A percentile compares a stretch with the other conserved stretches of the same genome.
phyloP scores from a whole-genome alignment of 2,329 filamentous ascomycete species.

The Geoglossum cookeanum region DNA sequence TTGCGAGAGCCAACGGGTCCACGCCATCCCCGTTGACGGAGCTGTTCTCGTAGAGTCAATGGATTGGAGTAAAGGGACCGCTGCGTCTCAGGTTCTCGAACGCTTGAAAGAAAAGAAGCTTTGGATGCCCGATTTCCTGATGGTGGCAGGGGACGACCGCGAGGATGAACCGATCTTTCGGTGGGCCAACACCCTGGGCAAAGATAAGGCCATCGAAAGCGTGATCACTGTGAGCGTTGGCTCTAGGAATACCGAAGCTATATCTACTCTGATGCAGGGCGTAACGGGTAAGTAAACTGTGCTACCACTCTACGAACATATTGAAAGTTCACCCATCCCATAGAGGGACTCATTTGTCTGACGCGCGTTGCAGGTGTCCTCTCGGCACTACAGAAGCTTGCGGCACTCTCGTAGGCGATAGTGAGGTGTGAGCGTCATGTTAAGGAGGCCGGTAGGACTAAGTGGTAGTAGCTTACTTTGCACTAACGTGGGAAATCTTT shows the following conservation, averaged over 20 bases:
- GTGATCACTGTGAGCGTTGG: constrained; percentile 78
- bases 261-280: constrained; percentile 70
- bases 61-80: constrained; percentile 75
- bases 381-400: constrained; percentile 13
- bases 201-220: constrained; percentile 38
- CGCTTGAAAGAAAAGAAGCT: constrained; percentile 26
- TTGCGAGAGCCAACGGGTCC: constrained; percentile 64
- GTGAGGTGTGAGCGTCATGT: background rate
- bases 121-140: constrained; percentile 54
- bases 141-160: constrained; percentile 77
- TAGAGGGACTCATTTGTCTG: no score
- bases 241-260: constrained; percentile 72
- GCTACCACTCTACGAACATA: constrained; percentile 2
- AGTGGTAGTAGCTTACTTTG: background rate
- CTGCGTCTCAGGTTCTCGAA: constrained; percentile 54
- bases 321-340: background rate
- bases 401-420: constrained; percentile 4
- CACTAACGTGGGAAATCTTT: background rate
- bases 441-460: background rate
- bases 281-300: constrained; percentile 52
- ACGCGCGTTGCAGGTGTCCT: constrained; percentile 12
- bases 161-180: constrained; percentile 89
- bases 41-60: constrained; percentile 70
- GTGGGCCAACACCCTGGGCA: constrained; percentile 68
- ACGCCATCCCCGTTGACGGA: constrained; percentile 63